These are phyloP conservation scores for Diaporthe sp. DNA, from an alignment of 2,329 filamentous ascomycete genomes.

Conservation along the genomic window DNA sequence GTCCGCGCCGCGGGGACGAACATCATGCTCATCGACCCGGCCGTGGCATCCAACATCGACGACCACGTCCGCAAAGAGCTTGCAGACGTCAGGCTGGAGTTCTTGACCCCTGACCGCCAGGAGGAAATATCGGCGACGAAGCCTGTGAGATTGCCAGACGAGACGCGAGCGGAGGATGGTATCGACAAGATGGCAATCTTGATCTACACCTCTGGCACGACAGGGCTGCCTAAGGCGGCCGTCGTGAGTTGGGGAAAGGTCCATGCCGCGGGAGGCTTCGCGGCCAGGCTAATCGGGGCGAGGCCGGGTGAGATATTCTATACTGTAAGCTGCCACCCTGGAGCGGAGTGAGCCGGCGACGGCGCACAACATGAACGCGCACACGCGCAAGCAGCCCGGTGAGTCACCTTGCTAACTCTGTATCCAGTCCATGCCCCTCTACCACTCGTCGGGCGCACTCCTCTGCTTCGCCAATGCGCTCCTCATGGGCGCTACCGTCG, in stretches of 20 bases:
- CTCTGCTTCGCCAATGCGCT: conserved; percentile 77
- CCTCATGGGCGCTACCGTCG: conserved; percentile 73
- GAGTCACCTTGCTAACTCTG: conserved; percentile 9
- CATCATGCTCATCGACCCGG: conserved; percentile 78
- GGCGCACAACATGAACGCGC: neutral
- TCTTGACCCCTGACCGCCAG: conserved; percentile 72
- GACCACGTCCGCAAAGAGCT: conserved; percentile 69
- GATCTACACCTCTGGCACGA: conserved; percentile 90
- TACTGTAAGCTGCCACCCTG: conserved; percentile 66
- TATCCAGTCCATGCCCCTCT: conserved; percentile 84
- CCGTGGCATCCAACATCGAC: conserved; percentile 67
- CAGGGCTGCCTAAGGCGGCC: conserved; percentile 85
- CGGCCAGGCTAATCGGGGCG: conserved; percentile 70
- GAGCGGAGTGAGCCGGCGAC: neutral
- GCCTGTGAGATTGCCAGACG: conserved; percentile 71
- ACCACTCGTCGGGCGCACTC: conserved; percentile 84
- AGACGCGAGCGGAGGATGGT: conserved; percentile 64
- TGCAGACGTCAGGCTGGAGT: conserved; percentile 68
- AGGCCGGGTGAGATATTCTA: conserved; percentile 78
- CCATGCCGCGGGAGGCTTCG: conserved; percentile 66
- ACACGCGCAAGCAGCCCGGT: neutral
- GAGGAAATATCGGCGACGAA: conserved; percentile 65
- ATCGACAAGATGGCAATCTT: conserved; percentile 75
- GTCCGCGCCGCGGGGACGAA: conserved; percentile 76
- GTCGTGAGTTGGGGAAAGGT: conserved; percentile 81